These are phyloP conservation scores for Diaporthe ilicicola DNA, from an alignment of 2,329 filamentous ascomycete species.

Conservation along the genomic window DNA sequence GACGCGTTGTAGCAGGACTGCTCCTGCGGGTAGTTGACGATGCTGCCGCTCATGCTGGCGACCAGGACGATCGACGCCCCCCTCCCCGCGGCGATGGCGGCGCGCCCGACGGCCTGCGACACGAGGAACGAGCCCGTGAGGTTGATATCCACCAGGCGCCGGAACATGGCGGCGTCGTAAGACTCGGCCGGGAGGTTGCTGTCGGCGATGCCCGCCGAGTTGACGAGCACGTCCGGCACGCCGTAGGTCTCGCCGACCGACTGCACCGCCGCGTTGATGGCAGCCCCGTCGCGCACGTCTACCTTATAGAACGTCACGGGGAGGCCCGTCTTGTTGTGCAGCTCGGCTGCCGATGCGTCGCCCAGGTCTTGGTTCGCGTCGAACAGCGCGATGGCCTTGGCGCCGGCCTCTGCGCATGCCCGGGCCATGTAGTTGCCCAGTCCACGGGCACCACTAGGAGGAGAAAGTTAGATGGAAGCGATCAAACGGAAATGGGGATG, in stretches of 20 bases:
- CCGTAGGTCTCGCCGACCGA: constrained; percentile 73
- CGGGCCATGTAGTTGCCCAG: constrained; percentile 83
- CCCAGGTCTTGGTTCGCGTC: constrained; percentile 81
- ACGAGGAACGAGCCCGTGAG: constrained; percentile 81
- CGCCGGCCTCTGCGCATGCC: constrained; percentile 78
- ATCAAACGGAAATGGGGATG: background rate
- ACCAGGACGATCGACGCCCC: constrained; percentile 79
- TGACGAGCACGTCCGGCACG: constrained; percentile 78
- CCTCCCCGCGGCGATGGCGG: constrained; percentile 77
- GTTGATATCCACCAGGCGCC: constrained; percentile 83
- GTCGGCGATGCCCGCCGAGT: constrained; percentile 82
- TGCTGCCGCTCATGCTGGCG: constrained; percentile 82
- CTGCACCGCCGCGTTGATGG: constrained; percentile 74
- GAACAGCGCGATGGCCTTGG: constrained; percentile 77
- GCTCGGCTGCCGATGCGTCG: constrained; percentile 72
- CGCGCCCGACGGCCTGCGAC: constrained; percentile 74
- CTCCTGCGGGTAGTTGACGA: constrained; percentile 88
- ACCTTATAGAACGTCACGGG: constrained; percentile 82
- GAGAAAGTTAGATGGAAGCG: background rate
- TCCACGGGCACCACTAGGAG: constrained; percentile 75
- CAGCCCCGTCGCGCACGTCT: constrained; percentile 76
- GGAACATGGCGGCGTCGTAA: constrained; percentile 80
- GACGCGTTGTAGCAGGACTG: constrained; percentile 86
- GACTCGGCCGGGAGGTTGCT: constrained; percentile 85
- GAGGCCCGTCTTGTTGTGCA: constrained; percentile 76